Percentiles rank a stretch among this genome's conserved stretches.
Evolutionary conservation across 2,329 filamentous ascomycete genomes (phyloP).

Genomic region (Arthrobotrys sphaeroides): DNA sequence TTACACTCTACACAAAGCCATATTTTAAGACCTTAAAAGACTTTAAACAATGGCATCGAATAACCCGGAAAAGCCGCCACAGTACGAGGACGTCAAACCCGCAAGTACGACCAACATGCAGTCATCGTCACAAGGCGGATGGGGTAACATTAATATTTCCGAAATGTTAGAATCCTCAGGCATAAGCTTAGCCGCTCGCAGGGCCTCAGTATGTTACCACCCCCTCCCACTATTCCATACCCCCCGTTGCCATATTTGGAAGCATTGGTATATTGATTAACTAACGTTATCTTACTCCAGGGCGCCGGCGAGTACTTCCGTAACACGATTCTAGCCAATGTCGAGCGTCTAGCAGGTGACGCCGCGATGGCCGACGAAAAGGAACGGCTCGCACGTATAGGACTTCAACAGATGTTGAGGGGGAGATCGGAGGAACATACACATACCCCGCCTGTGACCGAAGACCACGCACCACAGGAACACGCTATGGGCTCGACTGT

Average conservation of each 20-base stretch:
- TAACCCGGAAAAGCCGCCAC: conserved; percentile 12
- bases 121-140: background rate
- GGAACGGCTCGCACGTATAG: conserved; percentile 21
- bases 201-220: conserved; percentile 10
- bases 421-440: conserved; percentile 19
- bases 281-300: background rate
- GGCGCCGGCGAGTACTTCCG: conserved; percentile 45
- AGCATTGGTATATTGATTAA: too few species aligned
- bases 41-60: background rate
- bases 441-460: background rate
- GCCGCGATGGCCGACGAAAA: conserved; percentile 30
- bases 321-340: conserved; percentile 18
- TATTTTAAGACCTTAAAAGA: background rate
- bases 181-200: background rate
- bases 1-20: background rate
- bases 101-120: background rate
- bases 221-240: background rate
- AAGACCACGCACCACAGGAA: conserved; percentile 5
- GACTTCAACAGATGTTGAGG: conserved; percentile 34
- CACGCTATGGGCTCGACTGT: background rate
- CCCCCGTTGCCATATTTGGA: too few species aligned
- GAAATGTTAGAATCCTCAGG: conserved; percentile 18
- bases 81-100: conserved; percentile 9
- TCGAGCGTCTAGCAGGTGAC: conserved; percentile 37
- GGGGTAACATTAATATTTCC: background rate